phyloP scores from a whole-genome alignment of 23 red algal species.

The Gracilaria domingensis region DNA sequence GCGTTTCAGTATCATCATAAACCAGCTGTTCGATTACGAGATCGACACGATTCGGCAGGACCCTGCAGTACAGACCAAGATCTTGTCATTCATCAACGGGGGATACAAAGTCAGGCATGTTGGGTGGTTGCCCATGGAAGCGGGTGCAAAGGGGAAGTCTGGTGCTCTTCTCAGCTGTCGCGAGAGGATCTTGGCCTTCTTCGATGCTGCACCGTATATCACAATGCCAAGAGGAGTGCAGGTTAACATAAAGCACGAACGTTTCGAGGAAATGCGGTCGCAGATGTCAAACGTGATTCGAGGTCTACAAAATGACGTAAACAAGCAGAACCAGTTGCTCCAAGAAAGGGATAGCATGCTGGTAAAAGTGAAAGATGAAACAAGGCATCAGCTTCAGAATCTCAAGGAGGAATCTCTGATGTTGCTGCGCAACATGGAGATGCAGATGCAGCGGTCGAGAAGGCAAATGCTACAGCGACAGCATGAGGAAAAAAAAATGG shows the following conservation, averaged over 20 bases:
- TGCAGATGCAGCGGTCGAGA: neutral
- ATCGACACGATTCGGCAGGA: neutral
- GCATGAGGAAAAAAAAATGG: neutral
- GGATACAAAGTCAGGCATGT: conserved; percentile 28
- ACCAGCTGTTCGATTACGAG: conserved; percentile 20
- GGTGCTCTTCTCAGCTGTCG: conserved; percentile 23
- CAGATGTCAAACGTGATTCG: conserved; percentile 12
- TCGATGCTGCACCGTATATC: conserved; percentile 11
- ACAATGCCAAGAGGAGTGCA: neutral
- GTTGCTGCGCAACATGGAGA: conserved; percentile 1
- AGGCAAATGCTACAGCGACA: neutral
- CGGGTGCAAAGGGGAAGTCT: conserved; percentile 8
- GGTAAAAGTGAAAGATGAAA: conserved; percentile 1
- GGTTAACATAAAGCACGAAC: neutral
- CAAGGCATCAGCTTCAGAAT: conserved; percentile 3
- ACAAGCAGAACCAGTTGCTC: neutral
- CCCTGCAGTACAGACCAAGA: neutral
- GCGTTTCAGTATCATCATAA: conserved; percentile 37
- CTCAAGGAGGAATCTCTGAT: neutral
- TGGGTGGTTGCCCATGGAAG: conserved; percentile 7
- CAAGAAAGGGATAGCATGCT: conserved; percentile 23
- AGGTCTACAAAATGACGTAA: neutral
- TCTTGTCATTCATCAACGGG: conserved; percentile 5
- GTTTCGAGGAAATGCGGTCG: neutral
- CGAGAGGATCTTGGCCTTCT: conserved; percentile 19